phyloP scores from a whole-genome alignment of 2,329 filamentous ascomycete species.

The Hortaea sp. region DNA sequence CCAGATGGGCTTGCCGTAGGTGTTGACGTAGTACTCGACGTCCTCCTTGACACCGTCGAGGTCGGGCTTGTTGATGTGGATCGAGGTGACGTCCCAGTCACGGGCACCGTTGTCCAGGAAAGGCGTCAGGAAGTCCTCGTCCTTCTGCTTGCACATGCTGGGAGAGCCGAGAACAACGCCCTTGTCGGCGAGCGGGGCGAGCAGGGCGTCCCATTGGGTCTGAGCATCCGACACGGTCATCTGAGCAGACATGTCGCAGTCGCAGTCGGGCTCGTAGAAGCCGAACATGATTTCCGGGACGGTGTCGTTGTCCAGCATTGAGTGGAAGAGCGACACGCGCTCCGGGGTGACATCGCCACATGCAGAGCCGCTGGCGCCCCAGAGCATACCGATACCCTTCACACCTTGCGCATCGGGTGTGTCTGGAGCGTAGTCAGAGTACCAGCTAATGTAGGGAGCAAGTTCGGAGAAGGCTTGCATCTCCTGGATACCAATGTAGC shows the following conservation, averaged over 20 bases:
- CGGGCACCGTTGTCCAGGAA: constrained; percentile 10
- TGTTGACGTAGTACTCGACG: constrained; percentile 17
- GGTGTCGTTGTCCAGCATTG: constrained; percentile 9
- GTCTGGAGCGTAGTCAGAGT: constrained; percentile 20
- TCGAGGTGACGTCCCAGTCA: constrained; percentile 18
- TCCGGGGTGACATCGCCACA: constrained; percentile 5
- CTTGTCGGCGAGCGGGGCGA: constrained; percentile 15
- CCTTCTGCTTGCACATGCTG: constrained; percentile 19
- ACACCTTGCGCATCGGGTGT: constrained; percentile 11
- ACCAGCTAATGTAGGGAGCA: constrained; percentile 19
- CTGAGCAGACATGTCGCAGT: constrained; percentile 12
- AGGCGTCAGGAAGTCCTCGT: constrained; percentile 18
- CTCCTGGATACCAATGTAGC: constrained; percentile 14
- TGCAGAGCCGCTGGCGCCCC: constrained; percentile 13
- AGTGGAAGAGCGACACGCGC: constrained; percentile 12
- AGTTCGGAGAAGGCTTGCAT: constrained; percentile 10
- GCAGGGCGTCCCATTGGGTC: constrained; percentile 13
- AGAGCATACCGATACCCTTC: constrained; percentile 19
- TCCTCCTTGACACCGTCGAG: constrained; percentile 14
- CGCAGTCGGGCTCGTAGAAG: constrained; percentile 24
- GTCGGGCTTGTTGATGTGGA: constrained; percentile 22
- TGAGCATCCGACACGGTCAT: constrained; percentile 14
- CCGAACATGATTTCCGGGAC: constrained; percentile 20
- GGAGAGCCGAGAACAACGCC: constrained; percentile 20
- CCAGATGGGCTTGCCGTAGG: constrained; percentile 20